phyloP scores from a whole-genome alignment of 495 filamentous ascomycete genomes.

The Hyaloscypha finlandica region DNA sequence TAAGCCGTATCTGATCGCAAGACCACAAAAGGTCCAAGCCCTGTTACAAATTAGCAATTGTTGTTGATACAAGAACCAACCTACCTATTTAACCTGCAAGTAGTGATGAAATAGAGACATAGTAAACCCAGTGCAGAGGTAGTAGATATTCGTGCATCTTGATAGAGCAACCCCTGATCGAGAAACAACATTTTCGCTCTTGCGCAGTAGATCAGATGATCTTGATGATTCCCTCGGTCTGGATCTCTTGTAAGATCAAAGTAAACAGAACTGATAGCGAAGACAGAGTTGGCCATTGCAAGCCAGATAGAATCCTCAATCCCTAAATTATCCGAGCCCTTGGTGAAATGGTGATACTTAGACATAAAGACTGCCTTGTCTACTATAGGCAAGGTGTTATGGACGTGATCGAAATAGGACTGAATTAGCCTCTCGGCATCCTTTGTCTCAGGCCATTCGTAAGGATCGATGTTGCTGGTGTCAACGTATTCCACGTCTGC shows the following conservation, averaged over 20 bases:
- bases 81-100: slow-evolving; percentile 62
- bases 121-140: slow-evolving; percentile 59
- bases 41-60: slow-evolving; percentile 37
- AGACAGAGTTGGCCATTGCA: slow-evolving; percentile 62
- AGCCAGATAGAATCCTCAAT: slow-evolving; percentile 46
- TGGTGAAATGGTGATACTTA: slow-evolving; percentile 42
- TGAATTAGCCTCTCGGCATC: slow-evolving; percentile 56
- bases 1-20: slow-evolving; percentile 57
- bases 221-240: slow-evolving; percentile 44
- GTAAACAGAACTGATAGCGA: slow-evolving; percentile 60
- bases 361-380: slow-evolving; percentile 54
- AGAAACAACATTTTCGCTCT: slow-evolving; percentile 55
- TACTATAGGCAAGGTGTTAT: slow-evolving; percentile 63
- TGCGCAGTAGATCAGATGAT: slow-evolving; percentile 57
- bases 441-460: slow-evolving; percentile 50
- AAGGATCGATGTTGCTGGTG: slow-evolving; percentile 45
- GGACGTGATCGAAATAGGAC: slow-evolving; percentile 60
- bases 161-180: slow-evolving; percentile 52
- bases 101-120: slow-evolving; percentile 59
- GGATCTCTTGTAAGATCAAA: slow-evolving; percentile 41
- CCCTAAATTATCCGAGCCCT: slow-evolving; percentile 32
- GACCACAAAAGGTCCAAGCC: slow-evolving; percentile 61
- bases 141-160: slow-evolving; percentile 57
- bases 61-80: slow-evolving; percentile 16
- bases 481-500: slow-evolving; percentile 46